These are phyloP conservation scores for Gilbertella persicaria DNA, from an alignment of 371 early-diverging fungal genomes.

Conservation along the genomic window DNA sequence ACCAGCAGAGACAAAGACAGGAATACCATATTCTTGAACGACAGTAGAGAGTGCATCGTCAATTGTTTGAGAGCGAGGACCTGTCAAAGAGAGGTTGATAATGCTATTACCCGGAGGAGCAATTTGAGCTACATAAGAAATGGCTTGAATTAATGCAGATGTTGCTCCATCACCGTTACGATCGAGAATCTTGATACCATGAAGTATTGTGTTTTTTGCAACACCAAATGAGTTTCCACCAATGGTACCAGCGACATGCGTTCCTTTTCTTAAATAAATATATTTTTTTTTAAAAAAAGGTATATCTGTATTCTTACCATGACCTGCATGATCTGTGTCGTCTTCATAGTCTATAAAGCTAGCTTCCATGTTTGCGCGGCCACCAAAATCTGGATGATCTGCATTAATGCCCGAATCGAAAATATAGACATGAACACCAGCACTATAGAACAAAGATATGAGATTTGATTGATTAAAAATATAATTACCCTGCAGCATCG, in stretches of 20 bases:
- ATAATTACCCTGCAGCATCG: constrained; percentile 49
- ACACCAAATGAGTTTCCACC: constrained; percentile 65
- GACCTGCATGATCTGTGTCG: constrained; percentile 50
- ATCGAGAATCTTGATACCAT: constrained; percentile 70
- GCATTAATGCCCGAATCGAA: constrained; percentile 78
- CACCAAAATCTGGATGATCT: constrained; percentile 78
- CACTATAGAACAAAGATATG: constrained; percentile 25
- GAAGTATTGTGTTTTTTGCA: constrained; percentile 60
- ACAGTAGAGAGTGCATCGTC: constrained; percentile 48
- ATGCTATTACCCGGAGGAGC: constrained; percentile 34
- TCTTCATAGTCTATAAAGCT: constrained; percentile 56
- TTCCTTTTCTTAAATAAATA: constrained; percentile 40
- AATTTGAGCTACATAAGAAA: constrained; percentile 28
- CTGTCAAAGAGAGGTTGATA: constrained; percentile 65
- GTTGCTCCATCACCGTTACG: constrained; percentile 51
- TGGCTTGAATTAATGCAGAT: constrained; percentile 30
- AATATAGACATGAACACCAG: constrained; percentile 68
- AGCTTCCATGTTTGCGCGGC: constrained; percentile 74
- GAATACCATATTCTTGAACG: constrained; percentile 41
- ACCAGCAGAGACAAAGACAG: constrained; percentile 72
- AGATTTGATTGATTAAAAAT: background rate
- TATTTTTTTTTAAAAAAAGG: background rate
- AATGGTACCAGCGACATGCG: constrained; percentile 73
- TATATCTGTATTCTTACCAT: constrained; percentile 34
- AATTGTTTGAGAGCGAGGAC: constrained; percentile 38